Conservation (phyloP, 2,329 filamentous ascomycete genomes). For the Fusarium pseudocircinatum region DNA sequence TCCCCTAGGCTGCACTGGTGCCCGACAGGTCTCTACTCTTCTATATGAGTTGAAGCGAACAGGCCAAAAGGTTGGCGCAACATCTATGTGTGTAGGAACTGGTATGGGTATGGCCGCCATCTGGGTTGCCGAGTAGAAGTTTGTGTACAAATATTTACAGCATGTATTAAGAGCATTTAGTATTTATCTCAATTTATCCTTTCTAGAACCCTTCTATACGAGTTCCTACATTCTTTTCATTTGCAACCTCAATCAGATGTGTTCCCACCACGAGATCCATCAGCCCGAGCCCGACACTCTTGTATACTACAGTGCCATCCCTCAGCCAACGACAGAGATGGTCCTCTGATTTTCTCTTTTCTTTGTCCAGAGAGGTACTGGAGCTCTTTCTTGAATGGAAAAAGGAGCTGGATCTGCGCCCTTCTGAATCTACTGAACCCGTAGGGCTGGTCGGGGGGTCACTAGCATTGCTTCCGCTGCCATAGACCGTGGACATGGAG, state of each 20-base stretch:
- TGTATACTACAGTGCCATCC: slow-evolving; percentile 73
- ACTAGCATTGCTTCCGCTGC: slow-evolving; percentile 33
- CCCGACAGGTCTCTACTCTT: slow-evolving; percentile 90
- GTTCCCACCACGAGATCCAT: slow-evolving; percentile 73
- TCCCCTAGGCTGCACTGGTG: slow-evolving; percentile 92
- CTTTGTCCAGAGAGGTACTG: slow-evolving; percentile 41
- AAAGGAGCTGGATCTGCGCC: slow-evolving; percentile 48
- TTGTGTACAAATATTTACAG: slow-evolving; percentile 42
- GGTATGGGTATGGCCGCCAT: slow-evolving; percentile 98
- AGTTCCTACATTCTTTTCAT: slow-evolving; percentile 63
- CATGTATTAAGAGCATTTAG: slow-evolving; percentile 24
- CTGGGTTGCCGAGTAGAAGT: slow-evolving; percentile 88
- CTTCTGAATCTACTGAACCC: slow-evolving; percentile 43
- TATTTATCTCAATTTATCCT: slow-evolving; percentile 7
- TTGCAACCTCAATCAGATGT: slow-evolving; percentile 66
- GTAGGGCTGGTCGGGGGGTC: slow-evolving; percentile 46
- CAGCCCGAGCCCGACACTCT: slow-evolving; percentile 72
- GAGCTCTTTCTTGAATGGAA: slow-evolving; percentile 46
- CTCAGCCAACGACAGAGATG: slow-evolving; percentile 65
- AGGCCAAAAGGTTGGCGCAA: slow-evolving; percentile 86
- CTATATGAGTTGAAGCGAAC: slow-evolving; percentile 89
- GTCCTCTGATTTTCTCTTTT: slow-evolving; percentile 59
- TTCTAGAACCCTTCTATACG: slow-evolving; percentile 61
- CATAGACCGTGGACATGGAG: slow-evolving; percentile 55
- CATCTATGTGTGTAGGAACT: slow-evolving; percentile 95